Evolutionary conservation across 192 early-diverging fungal genomes (phyloP), one percentile per base, ranked within the genome.

Genomic region (Diversispora eburnea): DNA sequence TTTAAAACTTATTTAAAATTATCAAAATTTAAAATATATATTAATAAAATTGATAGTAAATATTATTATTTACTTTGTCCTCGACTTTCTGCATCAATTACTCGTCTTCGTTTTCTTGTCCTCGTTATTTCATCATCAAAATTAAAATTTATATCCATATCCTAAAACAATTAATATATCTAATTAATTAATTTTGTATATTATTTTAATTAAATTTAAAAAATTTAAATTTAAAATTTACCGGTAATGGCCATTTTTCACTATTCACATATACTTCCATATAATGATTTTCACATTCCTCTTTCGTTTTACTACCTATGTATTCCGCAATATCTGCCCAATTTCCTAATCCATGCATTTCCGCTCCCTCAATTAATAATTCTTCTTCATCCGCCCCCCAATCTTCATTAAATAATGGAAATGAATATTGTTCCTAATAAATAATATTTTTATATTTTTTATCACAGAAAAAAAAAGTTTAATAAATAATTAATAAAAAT

Each of bases 381-480:
- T 98, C 83, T 83, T 99, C 98, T 74, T 99, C 98, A 62, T 98
- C 94, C 5, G 95, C 98, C 55, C 89, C 91, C 98, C 98, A 99
- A 67, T 94, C 88, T 19, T 84, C 82, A 17, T 92, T 89, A 76
- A 95, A 97, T 51, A 99, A 91, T 6, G 95, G 93, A 77, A 95
- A 98, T 67, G 87, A 88, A 60, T 91, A 89, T 49, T 86, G 88
- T 79, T 93, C 92, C 88, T 90, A 59, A 63, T 67, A 13, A 13
- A 64, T 51, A 41, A 3, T 33, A 33, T 33, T 33, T 33, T 33
- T 33, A 33, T 33, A 1, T 33, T 33, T 33, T 33, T 33, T 33
- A 33, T 33, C 25, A 0, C 25, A 33, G 2, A 33, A 33, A 33
- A n/a, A n/a, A n/a, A n/a, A n/a, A n/a, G n/a, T n/a, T n/a, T n/a